Evolutionary conservation across 106 monocot genomes (phyloP).

Genomic region (Vanilla planifolia): DNA sequence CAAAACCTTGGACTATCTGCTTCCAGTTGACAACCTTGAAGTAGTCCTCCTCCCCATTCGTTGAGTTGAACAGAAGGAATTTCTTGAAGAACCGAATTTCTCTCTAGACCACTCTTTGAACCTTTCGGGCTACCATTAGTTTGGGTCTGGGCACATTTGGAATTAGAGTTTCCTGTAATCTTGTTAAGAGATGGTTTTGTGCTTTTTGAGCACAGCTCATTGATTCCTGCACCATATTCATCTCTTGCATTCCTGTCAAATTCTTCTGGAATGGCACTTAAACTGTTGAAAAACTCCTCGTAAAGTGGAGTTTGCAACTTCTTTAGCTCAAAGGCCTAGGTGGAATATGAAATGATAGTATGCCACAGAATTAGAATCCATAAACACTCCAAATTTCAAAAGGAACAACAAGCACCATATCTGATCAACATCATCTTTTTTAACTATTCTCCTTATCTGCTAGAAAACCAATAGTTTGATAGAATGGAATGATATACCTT

Average conservation of each 20-base stretch:
- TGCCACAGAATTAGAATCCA: background rate
- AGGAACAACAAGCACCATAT: background rate
- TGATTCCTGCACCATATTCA: slow-evolving; percentile 30
- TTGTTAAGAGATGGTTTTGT: slow-evolving; percentile 40
- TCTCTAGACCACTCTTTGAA: slow-evolving; percentile 28
- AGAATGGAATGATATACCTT: no score
- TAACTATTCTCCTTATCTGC: no score
- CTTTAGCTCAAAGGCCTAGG: slow-evolving; percentile 90
- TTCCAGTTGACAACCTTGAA: slow-evolving; percentile 35
- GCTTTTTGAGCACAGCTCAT: slow-evolving; percentile 38
- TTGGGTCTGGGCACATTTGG: slow-evolving; percentile 12
- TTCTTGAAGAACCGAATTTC: slow-evolving; percentile 52
- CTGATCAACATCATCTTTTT: no score
- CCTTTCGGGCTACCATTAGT: slow-evolving; percentile 23
- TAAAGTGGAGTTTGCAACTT: slow-evolving; percentile 93
- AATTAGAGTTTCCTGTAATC: slow-evolving; percentile 16
- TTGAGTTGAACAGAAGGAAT: slow-evolving; percentile 63
- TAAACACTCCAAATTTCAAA: no score
- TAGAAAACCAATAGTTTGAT: no score
- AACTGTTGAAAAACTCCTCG: slow-evolving; percentile 83
- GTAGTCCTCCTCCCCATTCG: slow-evolving; percentile 30
- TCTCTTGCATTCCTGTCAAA: slow-evolving; percentile 17
- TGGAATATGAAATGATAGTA: background rate
- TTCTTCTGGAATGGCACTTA: slow-evolving; percentile 39
- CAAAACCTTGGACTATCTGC: slow-evolving; percentile 52